Conservation (phyloP, 345 rosid species). For the Eutrema japonicum region DNA sequence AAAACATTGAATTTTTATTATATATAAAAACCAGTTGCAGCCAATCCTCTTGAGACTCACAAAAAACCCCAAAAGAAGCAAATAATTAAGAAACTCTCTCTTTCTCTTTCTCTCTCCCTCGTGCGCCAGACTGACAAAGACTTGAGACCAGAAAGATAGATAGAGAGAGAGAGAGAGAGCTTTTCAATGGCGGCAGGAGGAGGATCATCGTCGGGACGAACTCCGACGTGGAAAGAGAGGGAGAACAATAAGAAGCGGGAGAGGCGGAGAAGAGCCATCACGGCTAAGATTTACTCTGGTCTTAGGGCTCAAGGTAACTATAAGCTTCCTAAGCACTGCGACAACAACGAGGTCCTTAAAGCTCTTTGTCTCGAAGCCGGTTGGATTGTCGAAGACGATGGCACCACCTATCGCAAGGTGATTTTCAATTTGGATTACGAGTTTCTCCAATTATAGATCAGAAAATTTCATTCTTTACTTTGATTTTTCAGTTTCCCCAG, state of each 20-base stretch:
- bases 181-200: slow-evolving; percentile 59
- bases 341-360: slow-evolving; percentile 93
- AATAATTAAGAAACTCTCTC: slow-evolving; percentile 2
- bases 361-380: slow-evolving; percentile 93
- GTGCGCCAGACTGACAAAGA: slow-evolving; percentile 42
- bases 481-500: neutral
- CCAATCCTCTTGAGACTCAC: slow-evolving; percentile 39
- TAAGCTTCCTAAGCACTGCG: slow-evolving; percentile 94
- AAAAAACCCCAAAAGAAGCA: neutral
- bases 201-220: slow-evolving; percentile 55
- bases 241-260: slow-evolving; percentile 96
- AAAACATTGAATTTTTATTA: neutral
- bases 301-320: slow-evolving; percentile 87
- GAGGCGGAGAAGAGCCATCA: slow-evolving; percentile 87
- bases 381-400: slow-evolving; percentile 93
- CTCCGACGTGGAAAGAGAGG: slow-evolving; percentile 95
- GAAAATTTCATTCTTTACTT: slow-evolving; percentile 13
- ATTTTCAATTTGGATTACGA: neutral
- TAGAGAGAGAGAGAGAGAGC: slow-evolving; percentile 43
- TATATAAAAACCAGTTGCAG: slow-evolving; percentile 23
- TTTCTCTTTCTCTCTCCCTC: slow-evolving; percentile 26
- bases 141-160: neutral
- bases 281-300: slow-evolving; percentile 90
- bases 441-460: neutral
- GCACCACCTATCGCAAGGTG: slow-evolving; percentile 94